Evolutionary conservation across 2,329 filamentous ascomycete species (phyloP), one percentile per base, ranked within the genome.

Genomic region (Fonsecaea multimorphosa): DNA sequence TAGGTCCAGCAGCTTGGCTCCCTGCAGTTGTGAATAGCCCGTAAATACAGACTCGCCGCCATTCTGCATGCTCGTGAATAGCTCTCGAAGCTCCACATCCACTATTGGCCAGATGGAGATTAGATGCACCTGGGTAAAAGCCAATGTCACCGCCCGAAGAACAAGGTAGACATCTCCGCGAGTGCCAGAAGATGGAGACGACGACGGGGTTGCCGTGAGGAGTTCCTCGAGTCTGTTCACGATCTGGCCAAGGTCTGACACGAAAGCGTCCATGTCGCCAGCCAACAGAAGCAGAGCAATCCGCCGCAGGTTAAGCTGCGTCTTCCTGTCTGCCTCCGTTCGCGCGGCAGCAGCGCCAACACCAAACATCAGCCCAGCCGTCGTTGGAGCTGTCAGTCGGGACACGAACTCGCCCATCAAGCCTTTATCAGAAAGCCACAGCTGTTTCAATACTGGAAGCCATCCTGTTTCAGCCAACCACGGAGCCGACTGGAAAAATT

Each of bases 331-430:
- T 5, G 96, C 93, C 78, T 99, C 95, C n/a, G 96, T 86, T 65
- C 95, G 86, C 38, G 95, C 95, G 51, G 93, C 96, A 24, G 92
- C 93, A 6, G 95, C 95, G 11, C 96, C 96, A 0, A 99, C 95
- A n/a, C 95, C 95, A 74, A 99, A 99, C 76, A 99, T 94, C 72
- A 99, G 96, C 8, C 95, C 95, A 0, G 96, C 95, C 14, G 93
- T 94, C 1, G 93, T 92, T 5, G 95, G 95, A 3, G 93, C 86
- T 5, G 89, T 89, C 68, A 99, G 86, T 22, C 92, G 89, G 40
- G 86, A 83, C 8, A 98, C 79, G 3, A 97, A 82, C 68, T 99
- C 95, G 0, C 89, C 82, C 79, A 99, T 85, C 54, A 91, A 88
- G 62, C 97, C 93, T 78, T 96, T 97, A 77, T 99, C 95, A 16